Conservation (phyloP, 768 basidiomycete genomes). For the Boletus edulis region DNA sequence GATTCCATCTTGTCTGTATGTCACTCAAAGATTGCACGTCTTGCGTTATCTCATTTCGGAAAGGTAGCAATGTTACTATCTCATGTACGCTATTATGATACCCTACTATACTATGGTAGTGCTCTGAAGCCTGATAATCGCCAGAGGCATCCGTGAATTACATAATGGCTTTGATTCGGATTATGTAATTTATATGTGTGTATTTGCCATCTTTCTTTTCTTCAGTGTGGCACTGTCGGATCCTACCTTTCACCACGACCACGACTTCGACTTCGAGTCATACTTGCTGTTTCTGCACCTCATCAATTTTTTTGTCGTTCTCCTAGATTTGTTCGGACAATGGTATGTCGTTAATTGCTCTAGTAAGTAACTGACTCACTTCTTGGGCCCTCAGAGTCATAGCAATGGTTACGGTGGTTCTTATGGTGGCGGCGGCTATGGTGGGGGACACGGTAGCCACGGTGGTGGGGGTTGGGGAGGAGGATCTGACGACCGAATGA, state of each 20-base stretch:
- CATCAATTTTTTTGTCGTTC: background rate
- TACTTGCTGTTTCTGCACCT: background rate
- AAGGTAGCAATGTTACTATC: conserved; percentile 8
- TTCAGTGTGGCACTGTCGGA: conserved; percentile 10
- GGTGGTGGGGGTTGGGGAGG: conserved; percentile 36
- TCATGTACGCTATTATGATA: conserved; percentile 11
- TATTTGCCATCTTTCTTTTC: conserved; percentile 15
- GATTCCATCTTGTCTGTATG: conserved; percentile 5
- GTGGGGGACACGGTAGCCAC: conserved; percentile 26
- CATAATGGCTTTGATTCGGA: background rate
- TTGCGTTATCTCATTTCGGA: background rate
- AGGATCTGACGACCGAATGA: conserved; percentile 61
- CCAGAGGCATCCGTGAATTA: background rate
- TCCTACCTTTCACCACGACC: conserved; percentile 19
- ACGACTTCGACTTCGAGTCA: conserved; percentile 20
- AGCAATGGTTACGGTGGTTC: conserved; percentile 36
- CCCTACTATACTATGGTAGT: background rate
- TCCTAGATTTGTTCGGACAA: conserved; percentile 8
- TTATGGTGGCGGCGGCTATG: conserved; percentile 16
- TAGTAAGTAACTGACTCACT: background rate
- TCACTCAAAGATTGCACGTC: conserved; percentile 3
- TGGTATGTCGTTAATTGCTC: conserved; percentile 11
- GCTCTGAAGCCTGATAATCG: background rate
- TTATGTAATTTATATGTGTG: conserved; percentile 9
- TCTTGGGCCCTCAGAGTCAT: conserved; percentile 22